Base-by-base conservation (phyloP, 2,329 filamentous ascomycete species). In the Aspergillus pseudoglaucus region DNA sequence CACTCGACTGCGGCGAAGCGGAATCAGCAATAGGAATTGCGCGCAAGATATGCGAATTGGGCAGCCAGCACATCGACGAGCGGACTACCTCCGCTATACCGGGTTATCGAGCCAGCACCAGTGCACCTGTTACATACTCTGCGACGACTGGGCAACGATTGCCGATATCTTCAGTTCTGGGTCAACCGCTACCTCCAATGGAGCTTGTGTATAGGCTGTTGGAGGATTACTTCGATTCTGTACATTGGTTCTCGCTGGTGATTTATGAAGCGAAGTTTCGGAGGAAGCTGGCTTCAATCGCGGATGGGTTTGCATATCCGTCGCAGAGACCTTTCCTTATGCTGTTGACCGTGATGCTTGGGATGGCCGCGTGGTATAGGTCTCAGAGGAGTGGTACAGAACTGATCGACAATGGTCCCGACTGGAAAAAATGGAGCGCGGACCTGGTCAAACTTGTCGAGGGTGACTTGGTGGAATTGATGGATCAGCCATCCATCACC, bases 191-290 rank as follows among this genome's bases (percentile, higher is more conserved):
- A 12, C 69, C 69, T 5, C 38, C 60, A 1, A 50, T 54, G 8
- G 50, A 63, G 1, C 38, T 62, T 5, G 59, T 67, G 38, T 50
- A 60, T n/a, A 47, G 57, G 15, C 55, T 72, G 2, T 42, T 74
- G 8, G 68, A 72, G 47, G 62, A 68, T 15, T 74, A 73, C 43
- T 70, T 73, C 45, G 59, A 65, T 43, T 55, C 67, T 2, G 64
- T 74, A 14, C 70, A 73, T 53, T 75, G 71, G 70, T 73, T 75
- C 46, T 72, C 70, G 14, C 58, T 74, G 3, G 68, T 69, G 1
- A 59, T 75, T 15, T 69, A 68, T 46, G 69, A 73, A 45, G 69
- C 69, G 1, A 68, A 59, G 22, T 71, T 74, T 42, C 66, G 70
- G 18, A 53, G 53, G 9, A 53, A 56, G 3, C 63, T 69, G 22